Evolutionary conservation across 371 early-diverging fungal genomes (phyloP).

Genomic region (Mortierella sp.): DNA sequence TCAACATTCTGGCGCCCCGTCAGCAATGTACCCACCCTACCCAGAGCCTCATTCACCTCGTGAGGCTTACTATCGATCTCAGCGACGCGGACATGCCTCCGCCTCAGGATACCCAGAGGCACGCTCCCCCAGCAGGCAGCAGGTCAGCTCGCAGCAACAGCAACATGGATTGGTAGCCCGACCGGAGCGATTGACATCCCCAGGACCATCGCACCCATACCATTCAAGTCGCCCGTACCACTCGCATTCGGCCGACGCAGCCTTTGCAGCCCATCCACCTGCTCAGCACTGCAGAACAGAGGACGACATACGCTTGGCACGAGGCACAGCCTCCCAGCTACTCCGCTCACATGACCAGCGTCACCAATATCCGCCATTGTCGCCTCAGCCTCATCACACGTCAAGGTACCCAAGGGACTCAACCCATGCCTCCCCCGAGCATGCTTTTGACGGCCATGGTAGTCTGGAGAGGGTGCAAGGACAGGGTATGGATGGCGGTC

Average conservation of each 20-base stretch:
- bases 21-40: conserved; percentile 21
- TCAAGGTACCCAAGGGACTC: conserved; percentile 11
- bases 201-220: conserved; percentile 30
- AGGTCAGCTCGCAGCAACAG: conserved; percentile 10
- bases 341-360: conserved; percentile 4
- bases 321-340: not conserved
- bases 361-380: not conserved
- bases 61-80: conserved; percentile 12
- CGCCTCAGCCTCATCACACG: not conserved
- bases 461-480: conserved; percentile 9
- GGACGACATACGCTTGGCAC: conserved; percentile 8
- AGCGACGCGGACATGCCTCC: conserved; percentile 12
- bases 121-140: conserved; percentile 8
- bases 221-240: conserved; percentile 18
- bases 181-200: conserved; percentile 19
- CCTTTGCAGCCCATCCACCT: not conserved
- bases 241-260: conserved; percentile 7
- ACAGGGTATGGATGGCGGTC: not conserved
- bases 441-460: conserved; percentile 12
- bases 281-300: conserved; percentile 1
- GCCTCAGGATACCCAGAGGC: conserved; percentile 8
- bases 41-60: conserved; percentile 29
- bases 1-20: conserved; percentile 28
- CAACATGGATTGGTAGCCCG: conserved; percentile 19
- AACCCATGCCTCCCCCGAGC: conserved; percentile 3